A percentile compares a stretch with the other conserved stretches of the same genome.
phyloP scores from a whole-genome alignment of 2,329 filamentous ascomycete species.

The Xylariaceae sp. region DNA sequence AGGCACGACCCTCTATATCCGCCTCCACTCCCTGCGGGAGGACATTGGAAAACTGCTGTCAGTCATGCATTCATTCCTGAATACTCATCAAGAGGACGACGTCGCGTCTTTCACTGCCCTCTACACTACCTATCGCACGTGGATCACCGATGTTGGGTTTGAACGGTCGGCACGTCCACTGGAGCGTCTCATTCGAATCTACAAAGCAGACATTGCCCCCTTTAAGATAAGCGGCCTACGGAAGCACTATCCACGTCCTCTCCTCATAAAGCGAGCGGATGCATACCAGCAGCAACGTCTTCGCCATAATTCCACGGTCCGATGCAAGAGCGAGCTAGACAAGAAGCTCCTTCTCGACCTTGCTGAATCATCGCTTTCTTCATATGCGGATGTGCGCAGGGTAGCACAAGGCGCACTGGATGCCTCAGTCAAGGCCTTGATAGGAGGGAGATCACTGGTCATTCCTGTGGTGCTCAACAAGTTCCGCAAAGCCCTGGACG shows the following conservation, averaged over 20 bases:
- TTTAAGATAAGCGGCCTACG: slow-evolving; percentile 92
- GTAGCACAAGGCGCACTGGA: slow-evolving; percentile 90
- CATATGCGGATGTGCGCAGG: slow-evolving; percentile 92
- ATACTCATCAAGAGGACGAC: slow-evolving; percentile 83
- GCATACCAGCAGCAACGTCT: slow-evolving; percentile 93
- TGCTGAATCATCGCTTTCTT: slow-evolving; percentile 80
- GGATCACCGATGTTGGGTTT: slow-evolving; percentile 97
- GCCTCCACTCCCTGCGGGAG: slow-evolving; percentile 76
- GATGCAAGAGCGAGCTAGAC: slow-evolving; percentile 86
- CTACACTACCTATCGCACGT: slow-evolving; percentile 87
- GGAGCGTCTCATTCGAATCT: slow-evolving; percentile 77
- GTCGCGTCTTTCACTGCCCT: slow-evolving; percentile 91
- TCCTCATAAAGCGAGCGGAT: slow-evolving; percentile 89
- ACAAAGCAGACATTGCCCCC: slow-evolving; percentile 79
- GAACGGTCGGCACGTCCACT: slow-evolving; percentile 91
- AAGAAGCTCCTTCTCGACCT: slow-evolving; percentile 79
- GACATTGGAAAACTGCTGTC: slow-evolving; percentile 76
- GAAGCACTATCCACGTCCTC: slow-evolving; percentile 85
- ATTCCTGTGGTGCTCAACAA: slow-evolving; percentile 81
- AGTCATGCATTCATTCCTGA: slow-evolving; percentile 77
- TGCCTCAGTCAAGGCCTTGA: slow-evolving; percentile 84
- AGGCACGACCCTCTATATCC: slow-evolving; percentile 59
- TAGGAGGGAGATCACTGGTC: slow-evolving; percentile 80
- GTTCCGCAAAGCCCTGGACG: slow-evolving; percentile 70
- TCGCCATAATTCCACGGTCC: slow-evolving; percentile 84